Evolutionary conservation across 2,329 filamentous ascomycete genomes (phyloP).

Genomic region (Oidium heveae): DNA sequence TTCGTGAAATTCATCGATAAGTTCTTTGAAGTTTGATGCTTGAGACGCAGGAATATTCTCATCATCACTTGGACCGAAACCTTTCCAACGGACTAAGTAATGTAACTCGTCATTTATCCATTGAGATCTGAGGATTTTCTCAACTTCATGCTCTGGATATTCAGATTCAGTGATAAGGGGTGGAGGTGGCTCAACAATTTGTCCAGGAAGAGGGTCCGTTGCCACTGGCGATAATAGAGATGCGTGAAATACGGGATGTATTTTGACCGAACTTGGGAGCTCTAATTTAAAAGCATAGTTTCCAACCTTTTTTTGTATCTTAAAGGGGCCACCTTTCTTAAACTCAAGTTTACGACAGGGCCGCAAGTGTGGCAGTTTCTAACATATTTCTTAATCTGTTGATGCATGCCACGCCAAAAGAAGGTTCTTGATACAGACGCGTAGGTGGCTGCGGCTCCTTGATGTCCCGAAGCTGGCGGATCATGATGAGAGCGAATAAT

Average conservation of each 20-base stretch:
- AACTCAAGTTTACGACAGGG: neutral
- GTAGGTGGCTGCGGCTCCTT: too few species aligned
- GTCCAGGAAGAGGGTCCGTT: neutral
- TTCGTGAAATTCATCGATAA: neutral
- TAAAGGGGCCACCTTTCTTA: neutral
- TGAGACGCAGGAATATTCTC: neutral
- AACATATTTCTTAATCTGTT: too few species aligned
- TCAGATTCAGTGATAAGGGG: neutral
- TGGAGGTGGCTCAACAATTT: neutral
- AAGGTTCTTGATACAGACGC: too few species aligned
- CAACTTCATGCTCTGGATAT: neutral
- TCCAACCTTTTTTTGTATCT: neutral
- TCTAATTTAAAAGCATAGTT: neutral
- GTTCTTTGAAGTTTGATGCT: neutral
- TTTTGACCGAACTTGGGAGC: neutral
- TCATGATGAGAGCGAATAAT: too few species aligned
- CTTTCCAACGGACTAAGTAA: neutral
- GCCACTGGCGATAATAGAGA: neutral
- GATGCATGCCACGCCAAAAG: too few species aligned
- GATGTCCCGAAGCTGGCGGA: too few species aligned
- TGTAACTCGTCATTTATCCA: neutral
- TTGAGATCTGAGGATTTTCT: neutral
- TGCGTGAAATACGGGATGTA: neutral
- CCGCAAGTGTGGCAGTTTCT: neutral
- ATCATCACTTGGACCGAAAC: neutral